Conservation (phyloP, 2,329 filamentous ascomycete species). For the Xylaria arbuscula region DNA sequence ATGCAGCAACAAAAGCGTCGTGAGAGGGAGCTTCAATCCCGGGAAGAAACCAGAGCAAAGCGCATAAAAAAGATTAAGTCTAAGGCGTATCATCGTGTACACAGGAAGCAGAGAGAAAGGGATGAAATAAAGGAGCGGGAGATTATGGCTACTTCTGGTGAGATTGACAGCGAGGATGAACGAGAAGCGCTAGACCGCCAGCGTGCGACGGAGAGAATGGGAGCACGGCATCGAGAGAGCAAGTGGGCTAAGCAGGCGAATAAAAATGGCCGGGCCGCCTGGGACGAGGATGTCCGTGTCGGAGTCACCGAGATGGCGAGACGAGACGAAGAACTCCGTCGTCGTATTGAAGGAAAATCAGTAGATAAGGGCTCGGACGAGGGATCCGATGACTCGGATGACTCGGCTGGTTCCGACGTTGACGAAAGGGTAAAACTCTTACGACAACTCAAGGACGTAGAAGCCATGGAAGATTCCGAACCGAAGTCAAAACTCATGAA, state of each 20-base stretch:
- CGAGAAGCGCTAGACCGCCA: slow-evolving; percentile 75
- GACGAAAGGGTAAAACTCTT: slow-evolving; percentile 62
- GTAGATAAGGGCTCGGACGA: slow-evolving; percentile 45
- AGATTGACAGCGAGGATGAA: slow-evolving; percentile 73
- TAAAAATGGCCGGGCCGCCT: slow-evolving; percentile 80
- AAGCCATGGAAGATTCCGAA: slow-evolving; percentile 60
- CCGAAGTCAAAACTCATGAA: slow-evolving; percentile 76
- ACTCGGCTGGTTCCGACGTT: slow-evolving; percentile 66
- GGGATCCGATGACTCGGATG: slow-evolving; percentile 62
- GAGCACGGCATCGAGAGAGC: slow-evolving; percentile 85
- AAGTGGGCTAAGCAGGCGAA: slow-evolving; percentile 92
- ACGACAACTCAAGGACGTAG: slow-evolving; percentile 58
- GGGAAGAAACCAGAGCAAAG: slow-evolving; percentile 88
- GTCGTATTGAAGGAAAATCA: slow-evolving; percentile 78
- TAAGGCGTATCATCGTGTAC: slow-evolving; percentile 91
- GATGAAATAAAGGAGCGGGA: slow-evolving; percentile 64
- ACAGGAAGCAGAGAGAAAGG: slow-evolving; percentile 76
- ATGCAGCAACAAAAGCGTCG: slow-evolving; percentile 79
- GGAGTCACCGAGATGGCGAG: slow-evolving; percentile 84
- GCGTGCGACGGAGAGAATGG: slow-evolving; percentile 85
- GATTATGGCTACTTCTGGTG: slow-evolving; percentile 66
- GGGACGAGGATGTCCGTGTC: slow-evolving; percentile 87
- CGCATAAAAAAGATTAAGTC: slow-evolving; percentile 99
- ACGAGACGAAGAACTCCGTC: slow-evolving; percentile 82
- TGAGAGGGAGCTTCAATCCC: slow-evolving; percentile 85